These are phyloP conservation scores for Paramecium tetraurelia DNA, from an alignment of 73 alveolate genomes.

Conservation along the genomic window DNA sequence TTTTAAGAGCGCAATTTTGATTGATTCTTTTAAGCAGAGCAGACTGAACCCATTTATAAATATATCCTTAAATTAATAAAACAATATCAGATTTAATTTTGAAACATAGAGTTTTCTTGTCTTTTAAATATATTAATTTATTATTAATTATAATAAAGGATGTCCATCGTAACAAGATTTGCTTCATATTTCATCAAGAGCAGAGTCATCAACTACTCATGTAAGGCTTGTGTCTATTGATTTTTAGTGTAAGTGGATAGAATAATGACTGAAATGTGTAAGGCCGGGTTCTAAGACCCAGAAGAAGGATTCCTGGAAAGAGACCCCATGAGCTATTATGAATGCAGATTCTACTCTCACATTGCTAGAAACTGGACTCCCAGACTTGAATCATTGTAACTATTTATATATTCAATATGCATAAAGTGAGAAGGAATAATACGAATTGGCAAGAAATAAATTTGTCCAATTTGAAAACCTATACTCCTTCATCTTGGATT, in stretches of 20 bases:
- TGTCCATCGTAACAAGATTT: constrained; percentile 45
- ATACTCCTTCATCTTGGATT: neutral
- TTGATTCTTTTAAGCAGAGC: neutral
- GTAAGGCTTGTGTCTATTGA: neutral
- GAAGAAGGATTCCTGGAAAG: constrained; percentile 17
- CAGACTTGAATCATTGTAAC: constrained; percentile 1
- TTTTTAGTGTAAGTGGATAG: constrained; percentile 9
- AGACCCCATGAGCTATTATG: constrained; percentile 25
- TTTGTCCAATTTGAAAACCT: neutral
- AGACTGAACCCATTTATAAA: constrained; percentile 19
- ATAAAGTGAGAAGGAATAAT: neutral
- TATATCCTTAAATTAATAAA: neutral
- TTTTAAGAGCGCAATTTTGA: neutral
- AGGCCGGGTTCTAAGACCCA: constrained; percentile 31
- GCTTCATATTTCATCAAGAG: constrained; percentile 23
- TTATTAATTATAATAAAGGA: neutral
- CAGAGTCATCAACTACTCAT: constrained; percentile 22
- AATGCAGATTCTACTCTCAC: neutral
- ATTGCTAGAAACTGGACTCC: constrained; percentile 37
- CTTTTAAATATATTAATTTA: neutral
- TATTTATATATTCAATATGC: neutral
- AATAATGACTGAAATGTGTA: constrained; percentile 53
- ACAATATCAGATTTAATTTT: neutral
- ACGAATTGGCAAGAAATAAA: constrained; percentile 1
- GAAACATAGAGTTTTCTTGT: neutral